Percentiles rank a stretch among this genome's conserved stretches.
Evolutionary conservation across 2,329 filamentous ascomycete species (phyloP).

Genomic region (Emericellopsis atlantica): DNA sequence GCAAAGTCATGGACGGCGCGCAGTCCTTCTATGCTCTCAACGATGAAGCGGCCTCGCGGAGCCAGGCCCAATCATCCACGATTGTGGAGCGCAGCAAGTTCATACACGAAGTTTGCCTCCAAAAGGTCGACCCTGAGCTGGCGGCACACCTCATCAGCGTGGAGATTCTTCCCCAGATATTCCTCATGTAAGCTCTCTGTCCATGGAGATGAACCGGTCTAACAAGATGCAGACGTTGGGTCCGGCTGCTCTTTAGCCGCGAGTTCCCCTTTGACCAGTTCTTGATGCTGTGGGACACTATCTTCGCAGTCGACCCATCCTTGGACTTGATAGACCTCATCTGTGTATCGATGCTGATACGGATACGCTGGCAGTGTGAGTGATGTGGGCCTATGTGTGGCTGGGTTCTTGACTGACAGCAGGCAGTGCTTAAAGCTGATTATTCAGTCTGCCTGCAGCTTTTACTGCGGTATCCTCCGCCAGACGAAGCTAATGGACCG

Average conservation of each 20-base stretch:
- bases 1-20: constrained; percentile 74
- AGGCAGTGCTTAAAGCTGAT: constrained; percentile 66
- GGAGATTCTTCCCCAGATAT: constrained; percentile 92
- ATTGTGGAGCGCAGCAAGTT: constrained; percentile 79
- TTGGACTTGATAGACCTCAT: constrained; percentile 76
- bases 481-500: constrained; percentile 48
- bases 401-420: neutral
- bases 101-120: constrained; percentile 74
- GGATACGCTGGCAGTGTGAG: constrained; percentile 81
- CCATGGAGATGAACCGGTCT: neutral
- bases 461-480: constrained; percentile 71
- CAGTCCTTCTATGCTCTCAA: constrained; percentile 63
- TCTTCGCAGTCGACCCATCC: constrained; percentile 76
- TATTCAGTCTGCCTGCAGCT: constrained; percentile 76
- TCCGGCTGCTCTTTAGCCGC: constrained; percentile 80
- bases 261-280: constrained; percentile 85
- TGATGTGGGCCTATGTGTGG: constrained; percentile 2
- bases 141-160: constrained; percentile 68
- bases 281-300: constrained; percentile 75
- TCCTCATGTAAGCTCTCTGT: constrained; percentile 57
- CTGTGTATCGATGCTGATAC: constrained; percentile 87
- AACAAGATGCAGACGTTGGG: constrained; percentile 64
- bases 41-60: constrained; percentile 8
- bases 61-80: constrained; percentile 25
- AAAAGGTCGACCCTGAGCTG: constrained; percentile 70